Conservation (phyloP, 495 filamentous ascomycete genomes). For the Neurospora tetrasperma region DNA sequence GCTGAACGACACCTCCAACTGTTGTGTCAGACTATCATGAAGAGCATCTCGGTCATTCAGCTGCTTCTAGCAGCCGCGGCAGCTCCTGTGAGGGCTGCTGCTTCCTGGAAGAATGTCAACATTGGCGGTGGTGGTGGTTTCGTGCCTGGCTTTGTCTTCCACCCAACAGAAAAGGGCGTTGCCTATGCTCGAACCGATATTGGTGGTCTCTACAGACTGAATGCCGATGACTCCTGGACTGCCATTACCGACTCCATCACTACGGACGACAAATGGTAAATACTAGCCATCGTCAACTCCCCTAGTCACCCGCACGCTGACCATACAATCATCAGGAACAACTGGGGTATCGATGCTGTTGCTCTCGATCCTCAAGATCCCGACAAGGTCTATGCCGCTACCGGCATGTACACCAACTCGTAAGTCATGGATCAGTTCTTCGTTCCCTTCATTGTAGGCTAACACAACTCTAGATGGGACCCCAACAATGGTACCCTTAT, state of each 20-base stretch:
- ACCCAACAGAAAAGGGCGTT: conserved; percentile 44
- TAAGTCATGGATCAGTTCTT: background rate
- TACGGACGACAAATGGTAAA: conserved; percentile 39
- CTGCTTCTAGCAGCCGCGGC: conserved; percentile 24
- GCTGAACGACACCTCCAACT: background rate
- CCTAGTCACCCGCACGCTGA: conserved; percentile 12
- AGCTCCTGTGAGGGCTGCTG: conserved; percentile 20
- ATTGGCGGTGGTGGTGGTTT: conserved; percentile 51
- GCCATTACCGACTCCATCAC: conserved; percentile 42
- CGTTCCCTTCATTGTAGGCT: background rate
- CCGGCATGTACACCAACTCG: conserved; percentile 47
- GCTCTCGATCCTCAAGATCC: conserved; percentile 47
- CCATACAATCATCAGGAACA: conserved; percentile 17
- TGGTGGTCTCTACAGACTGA: conserved; percentile 49
- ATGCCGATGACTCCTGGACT: conserved; percentile 46
- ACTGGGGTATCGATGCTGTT: conserved; percentile 50
- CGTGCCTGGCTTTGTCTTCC: conserved; percentile 48
- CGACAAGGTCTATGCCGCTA: conserved; percentile 45
- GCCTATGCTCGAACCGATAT: conserved; percentile 56
- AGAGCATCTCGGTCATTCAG: conserved; percentile 20
- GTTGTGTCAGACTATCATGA: conserved; percentile 17
- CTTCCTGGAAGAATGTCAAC: conserved; percentile 39
- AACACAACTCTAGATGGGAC: conserved; percentile 32
- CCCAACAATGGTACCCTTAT: conserved; percentile 45
- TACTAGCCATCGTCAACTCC: background rate